Base-by-base conservation (phyloP, 257 asterid species). In the Striga asiatica region DNA sequence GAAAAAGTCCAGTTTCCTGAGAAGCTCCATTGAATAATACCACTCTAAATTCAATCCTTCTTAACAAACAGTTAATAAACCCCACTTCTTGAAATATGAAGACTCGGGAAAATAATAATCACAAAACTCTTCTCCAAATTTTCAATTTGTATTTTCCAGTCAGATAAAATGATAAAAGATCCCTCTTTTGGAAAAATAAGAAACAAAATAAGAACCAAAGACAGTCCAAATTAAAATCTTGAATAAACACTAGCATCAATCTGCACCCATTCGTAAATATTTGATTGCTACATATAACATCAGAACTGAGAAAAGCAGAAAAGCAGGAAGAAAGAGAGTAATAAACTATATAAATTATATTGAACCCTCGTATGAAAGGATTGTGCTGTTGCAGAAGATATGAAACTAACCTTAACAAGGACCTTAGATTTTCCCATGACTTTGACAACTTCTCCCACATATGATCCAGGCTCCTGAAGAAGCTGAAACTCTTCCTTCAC, bases 371-470 rank as follows among this genome's bases (percentile, higher is more conserved):
- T n/a, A n/a, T n/a, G n/a, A n/a, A n/a, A n/a, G n/a, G n/a, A n/a
- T 41, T 41, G 17, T 41, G 48, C 8, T 8, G 11, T 34, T 6
- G 4, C 11, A 38, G 17, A 14, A 34, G 39, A 34, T 8, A 56
- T 18, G 21, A 10, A 43, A 69, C 88, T 60, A 20, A 86, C 98
- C 83, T 89, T 89, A 28, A 89, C 98, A 39, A 89, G 80, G 61
- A 89, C 96, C 76, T 89, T 86, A 8, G 95, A 85, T 66, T 89
- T 86, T 64, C 96, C 98, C 96, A 86, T 86, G 25, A 89, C 94
- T 74, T 89, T 89, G 60, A 86, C 91, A 74, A 89, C 96, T 81
- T 89, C 96, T 5, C 94, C 96, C 22, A 89, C 98, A 72, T 81
- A 86, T 10, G 95, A 89, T 52, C 95, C 98, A 57, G 98, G 94